phyloP scores from a whole-genome alignment of 2,329 filamentous ascomycete species.

The Balansia obtecta region DNA sequence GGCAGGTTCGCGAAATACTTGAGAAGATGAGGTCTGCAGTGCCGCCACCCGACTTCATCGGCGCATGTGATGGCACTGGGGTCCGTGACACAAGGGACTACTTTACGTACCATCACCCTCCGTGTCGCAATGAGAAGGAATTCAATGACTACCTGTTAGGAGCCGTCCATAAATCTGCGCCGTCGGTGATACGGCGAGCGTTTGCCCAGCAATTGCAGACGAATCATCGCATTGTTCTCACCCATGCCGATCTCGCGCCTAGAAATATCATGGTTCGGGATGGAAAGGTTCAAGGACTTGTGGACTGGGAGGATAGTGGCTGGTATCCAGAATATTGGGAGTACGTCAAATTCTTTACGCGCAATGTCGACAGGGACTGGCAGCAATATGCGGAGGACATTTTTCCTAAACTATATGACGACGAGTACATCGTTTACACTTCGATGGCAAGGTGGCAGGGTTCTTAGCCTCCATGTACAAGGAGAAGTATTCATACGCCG shows the following conservation, averaged over 20 bases:
- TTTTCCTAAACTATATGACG: conserved; percentile 13
- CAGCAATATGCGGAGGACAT: conserved; percentile 13
- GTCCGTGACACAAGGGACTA: conserved; percentile 14
- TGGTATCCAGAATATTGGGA: conserved; percentile 34
- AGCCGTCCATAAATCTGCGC: conserved; percentile 7
- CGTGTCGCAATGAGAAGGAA: conserved; percentile 11
- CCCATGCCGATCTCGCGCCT: conserved; percentile 36
- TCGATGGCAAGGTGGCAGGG: conserved; percentile 13
- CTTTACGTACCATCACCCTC: conserved; percentile 11
- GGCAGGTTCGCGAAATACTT: conserved; percentile 15
- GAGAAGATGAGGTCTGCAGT: conserved; percentile 13
- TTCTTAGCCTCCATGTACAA: conserved; percentile 4
- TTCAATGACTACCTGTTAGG: conserved; percentile 16
- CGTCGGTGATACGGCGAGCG: conserved; percentile 10
- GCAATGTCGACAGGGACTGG: conserved; percentile 12
- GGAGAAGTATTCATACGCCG: background rate
- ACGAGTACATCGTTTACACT: conserved; percentile 15
- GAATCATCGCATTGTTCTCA: conserved; percentile 27
- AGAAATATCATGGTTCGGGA: conserved; percentile 30
- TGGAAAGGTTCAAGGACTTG: conserved; percentile 25
- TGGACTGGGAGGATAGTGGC: conserved; percentile 35
- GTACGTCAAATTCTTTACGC: conserved; percentile 20
- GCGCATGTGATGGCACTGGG: conserved; percentile 14
- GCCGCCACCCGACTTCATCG: conserved; percentile 12
- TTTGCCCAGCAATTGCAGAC: conserved; percentile 13